A percentile compares a stretch with the other conserved stretches of the same genome.
Evolutionary conservation across 2,329 filamentous ascomycete species (phyloP).

Genomic region (Pseudohalonectria lignicola): DNA sequence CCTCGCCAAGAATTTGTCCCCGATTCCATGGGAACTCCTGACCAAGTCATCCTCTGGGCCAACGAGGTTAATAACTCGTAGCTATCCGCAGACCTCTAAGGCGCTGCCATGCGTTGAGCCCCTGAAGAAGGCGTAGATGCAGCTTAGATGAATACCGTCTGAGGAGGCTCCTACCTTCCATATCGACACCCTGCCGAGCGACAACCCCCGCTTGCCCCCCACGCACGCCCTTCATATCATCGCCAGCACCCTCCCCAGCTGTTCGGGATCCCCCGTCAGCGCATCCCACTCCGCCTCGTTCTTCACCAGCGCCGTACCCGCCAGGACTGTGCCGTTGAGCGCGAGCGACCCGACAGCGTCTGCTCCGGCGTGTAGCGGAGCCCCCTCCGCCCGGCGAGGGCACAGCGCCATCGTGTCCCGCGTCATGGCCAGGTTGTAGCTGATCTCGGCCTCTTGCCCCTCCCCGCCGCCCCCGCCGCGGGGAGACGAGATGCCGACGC

Average conservation of each 20-base stretch:
- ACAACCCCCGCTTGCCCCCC: not conserved
- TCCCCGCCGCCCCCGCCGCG: constrained; percentile 4
- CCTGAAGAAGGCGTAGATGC: too few species aligned
- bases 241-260: constrained; percentile 26
- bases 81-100: too few species aligned
- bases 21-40: too few species aligned
- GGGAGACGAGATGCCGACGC: constrained; percentile 2
- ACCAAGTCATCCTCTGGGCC: too few species aligned
- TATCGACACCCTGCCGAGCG: too few species aligned
- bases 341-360: constrained; percentile 29
- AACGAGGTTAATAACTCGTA: too few species aligned
- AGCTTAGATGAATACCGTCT: too few species aligned
- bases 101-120: too few species aligned
- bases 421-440: constrained; percentile 55
- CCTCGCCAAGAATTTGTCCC: too few species aligned
- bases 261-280: constrained; percentile 27
- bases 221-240: constrained; percentile 16
- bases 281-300: constrained; percentile 45
- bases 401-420: constrained; percentile 38
- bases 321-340: constrained; percentile 52
- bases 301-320: constrained; percentile 54
- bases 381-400: constrained; percentile 42
- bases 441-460: constrained; percentile 40
- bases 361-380: constrained; percentile 10
- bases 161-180: too few species aligned